A percentile compares a stretch with the other conserved stretches of the same genome.
These are phyloP conservation scores for Picea abies DNA, from an alignment of 83 land plant species.

Conservation along the genomic window DNA sequence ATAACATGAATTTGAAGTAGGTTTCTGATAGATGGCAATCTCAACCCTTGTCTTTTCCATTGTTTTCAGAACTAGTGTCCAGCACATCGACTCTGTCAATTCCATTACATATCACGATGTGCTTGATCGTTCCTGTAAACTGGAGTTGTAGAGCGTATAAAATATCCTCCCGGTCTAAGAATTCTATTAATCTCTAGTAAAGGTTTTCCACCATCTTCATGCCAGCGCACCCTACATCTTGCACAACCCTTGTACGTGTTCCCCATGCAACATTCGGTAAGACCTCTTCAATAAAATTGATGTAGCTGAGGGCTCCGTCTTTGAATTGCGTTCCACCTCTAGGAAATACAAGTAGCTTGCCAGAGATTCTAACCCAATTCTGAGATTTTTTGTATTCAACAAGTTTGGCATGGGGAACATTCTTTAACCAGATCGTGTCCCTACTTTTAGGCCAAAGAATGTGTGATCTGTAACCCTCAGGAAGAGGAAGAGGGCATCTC, in stretches of 20 bases:
- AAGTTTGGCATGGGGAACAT: no score
- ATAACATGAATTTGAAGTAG: conserved; percentile 63
- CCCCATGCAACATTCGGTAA: conserved; percentile 89
- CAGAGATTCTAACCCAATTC: no score
- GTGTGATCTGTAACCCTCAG: no score
- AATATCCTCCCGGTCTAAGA: conserved; percentile 93
- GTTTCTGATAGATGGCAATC: conserved; percentile 75
- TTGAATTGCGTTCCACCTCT: no score
- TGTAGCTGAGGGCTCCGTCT: no score
- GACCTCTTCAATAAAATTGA: no score
- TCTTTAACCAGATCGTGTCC: no score
- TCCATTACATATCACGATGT: conserved; percentile 26
- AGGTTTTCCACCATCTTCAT: conserved; percentile 88
- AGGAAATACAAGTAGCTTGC: no score
- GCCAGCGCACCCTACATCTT: conserved; percentile 84
- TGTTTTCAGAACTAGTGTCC: conserved; percentile 57
- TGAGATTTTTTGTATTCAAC: no score
- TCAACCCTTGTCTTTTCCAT: conserved; percentile 53
- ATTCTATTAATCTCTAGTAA: conserved; percentile 92
- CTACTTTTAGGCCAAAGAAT: no score
- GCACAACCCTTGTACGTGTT: conserved; percentile 67
- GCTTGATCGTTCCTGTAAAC: no score
- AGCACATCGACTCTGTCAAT: conserved; percentile 63
- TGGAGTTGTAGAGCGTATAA: conserved; percentile 79
- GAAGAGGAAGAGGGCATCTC: no score